Evolutionary conservation across 129 eudicot species (phyloP), one percentile per base, ranked within the genome.

Genomic region (Flaveria sonorensis): DNA sequence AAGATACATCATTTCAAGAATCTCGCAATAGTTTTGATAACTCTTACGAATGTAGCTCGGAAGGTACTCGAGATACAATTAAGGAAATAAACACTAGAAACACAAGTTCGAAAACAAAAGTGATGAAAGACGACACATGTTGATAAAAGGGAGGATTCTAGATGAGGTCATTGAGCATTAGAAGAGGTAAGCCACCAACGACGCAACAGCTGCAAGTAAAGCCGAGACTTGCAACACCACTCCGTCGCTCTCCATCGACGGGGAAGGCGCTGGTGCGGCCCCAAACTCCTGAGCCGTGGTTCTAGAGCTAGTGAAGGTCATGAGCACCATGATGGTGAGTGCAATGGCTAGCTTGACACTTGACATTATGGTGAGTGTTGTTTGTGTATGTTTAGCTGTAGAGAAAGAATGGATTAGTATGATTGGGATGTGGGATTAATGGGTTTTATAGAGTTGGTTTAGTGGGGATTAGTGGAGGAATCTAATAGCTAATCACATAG

Each of bases 231-330:
- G 78, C 72, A 86, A 78, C 36, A 43, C 68, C 42, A 16, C 72
- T 3, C 76, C 85, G 59, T 60, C 83, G 43, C 81, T 83, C 85
- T 83, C 80, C 85, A 86, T 80, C 39, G 74, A 65, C 4, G 87
- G 89, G 0, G 85, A 75, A 28, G 89, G 89, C 13, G 87, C 83
- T 20, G 86, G 81, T 28, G 81, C 55, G 15, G 77, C 76, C 13
- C 60, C 87, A 67, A 79, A 75, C 56, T 77, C 87, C 13, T 60
- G 83, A 26, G 63, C 81, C 26, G 59, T 48, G 2, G 77, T 21
- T 24, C 78, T 85, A 5, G 60, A 63, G 39, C 20, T 68, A 30
- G 79, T 71, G 28, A 74, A 52, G 47, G 79, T 77, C 57, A 82
- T 19, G 32, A 78, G 59, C 59, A 81, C 76, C 19, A 78, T 73